Evolutionary conservation across 2,329 filamentous ascomycete species (phyloP).

Genomic region (Penicillium sp.): DNA sequence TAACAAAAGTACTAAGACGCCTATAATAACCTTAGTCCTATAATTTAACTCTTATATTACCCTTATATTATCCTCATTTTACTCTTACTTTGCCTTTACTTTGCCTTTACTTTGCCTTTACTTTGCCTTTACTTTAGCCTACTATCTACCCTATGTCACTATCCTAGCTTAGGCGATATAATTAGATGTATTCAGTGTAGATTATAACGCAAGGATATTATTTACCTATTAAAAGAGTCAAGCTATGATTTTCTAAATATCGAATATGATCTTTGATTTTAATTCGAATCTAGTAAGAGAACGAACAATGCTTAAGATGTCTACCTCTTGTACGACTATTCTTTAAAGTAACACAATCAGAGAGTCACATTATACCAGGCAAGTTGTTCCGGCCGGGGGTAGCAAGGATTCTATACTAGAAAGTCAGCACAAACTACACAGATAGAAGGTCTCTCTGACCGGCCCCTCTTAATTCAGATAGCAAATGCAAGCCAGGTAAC

Average conservation of each 20-base stretch:
- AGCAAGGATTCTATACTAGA: conserved; percentile 17
- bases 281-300: background rate
- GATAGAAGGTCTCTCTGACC: conserved; percentile 1
- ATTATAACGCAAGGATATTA: too few species aligned
- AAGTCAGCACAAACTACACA: conserved; percentile 16
- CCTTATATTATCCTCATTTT: too few species aligned
- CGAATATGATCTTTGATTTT: background rate
- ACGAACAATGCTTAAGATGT: background rate
- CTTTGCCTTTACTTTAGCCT: too few species aligned
- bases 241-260: conserved; percentile 23
- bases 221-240: background rate
- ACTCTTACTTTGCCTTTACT: too few species aligned
- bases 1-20: too few species aligned
- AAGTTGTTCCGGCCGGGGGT: conserved; percentile 23
- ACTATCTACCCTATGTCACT: too few species aligned
- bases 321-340: background rate
- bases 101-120: too few species aligned
- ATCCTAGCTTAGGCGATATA: too few species aligned
- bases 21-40: too few species aligned
- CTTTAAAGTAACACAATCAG: conserved; percentile 15
- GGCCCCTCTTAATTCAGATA: conserved; percentile 9
- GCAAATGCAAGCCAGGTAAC: background rate
- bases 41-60: too few species aligned
- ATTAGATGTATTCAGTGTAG: too few species aligned
- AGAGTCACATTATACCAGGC: conserved; percentile 17